Evolutionary conservation across 345 rosid species (phyloP).

Genomic region (Salix udensis): DNA sequence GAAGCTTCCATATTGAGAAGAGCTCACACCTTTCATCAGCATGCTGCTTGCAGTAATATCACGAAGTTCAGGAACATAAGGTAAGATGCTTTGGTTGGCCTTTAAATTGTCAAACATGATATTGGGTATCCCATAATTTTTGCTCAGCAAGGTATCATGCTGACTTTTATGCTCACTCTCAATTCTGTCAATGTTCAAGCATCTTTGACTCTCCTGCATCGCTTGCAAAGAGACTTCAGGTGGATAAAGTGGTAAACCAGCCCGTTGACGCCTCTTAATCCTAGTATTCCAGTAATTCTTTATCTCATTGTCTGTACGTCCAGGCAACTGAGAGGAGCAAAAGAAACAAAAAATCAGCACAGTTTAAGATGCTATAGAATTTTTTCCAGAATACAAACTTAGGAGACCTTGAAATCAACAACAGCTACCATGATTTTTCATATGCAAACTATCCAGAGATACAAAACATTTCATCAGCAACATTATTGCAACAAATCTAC

Average conservation of each 20-base stretch:
- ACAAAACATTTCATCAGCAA: background rate
- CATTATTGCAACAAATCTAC: background rate
- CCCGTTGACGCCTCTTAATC: constrained; percentile 86
- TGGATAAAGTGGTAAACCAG: constrained; percentile 96
- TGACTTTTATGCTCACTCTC: constrained; percentile 45
- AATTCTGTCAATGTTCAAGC: constrained; percentile 29
- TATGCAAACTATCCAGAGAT: background rate
- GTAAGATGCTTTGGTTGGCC: constrained; percentile 44
- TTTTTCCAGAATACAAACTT: background rate
- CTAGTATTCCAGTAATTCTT: constrained; percentile 99
- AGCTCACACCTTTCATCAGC: constrained; percentile 55
- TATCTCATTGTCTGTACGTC: constrained; percentile 98
- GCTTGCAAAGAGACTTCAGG: constrained; percentile 64
- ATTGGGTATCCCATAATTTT: constrained; percentile 57
- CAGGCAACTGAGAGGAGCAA: constrained; percentile 63
- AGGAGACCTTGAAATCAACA: background rate
- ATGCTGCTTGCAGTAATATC: constrained; percentile 51
- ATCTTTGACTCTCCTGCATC: constrained; percentile 51
- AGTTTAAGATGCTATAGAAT: background rate
- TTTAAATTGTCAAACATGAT: constrained; percentile 62
- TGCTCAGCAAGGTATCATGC: constrained; percentile 52
- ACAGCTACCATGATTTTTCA: background rate
- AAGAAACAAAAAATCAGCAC: background rate
- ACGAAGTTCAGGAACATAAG: constrained; percentile 60
- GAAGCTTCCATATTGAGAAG: constrained; percentile 57